Evolutionary conservation across 192 early-diverging fungal species (phyloP), one percentile per base, ranked within the genome.

Genomic region (Coemansia sp.): DNA sequence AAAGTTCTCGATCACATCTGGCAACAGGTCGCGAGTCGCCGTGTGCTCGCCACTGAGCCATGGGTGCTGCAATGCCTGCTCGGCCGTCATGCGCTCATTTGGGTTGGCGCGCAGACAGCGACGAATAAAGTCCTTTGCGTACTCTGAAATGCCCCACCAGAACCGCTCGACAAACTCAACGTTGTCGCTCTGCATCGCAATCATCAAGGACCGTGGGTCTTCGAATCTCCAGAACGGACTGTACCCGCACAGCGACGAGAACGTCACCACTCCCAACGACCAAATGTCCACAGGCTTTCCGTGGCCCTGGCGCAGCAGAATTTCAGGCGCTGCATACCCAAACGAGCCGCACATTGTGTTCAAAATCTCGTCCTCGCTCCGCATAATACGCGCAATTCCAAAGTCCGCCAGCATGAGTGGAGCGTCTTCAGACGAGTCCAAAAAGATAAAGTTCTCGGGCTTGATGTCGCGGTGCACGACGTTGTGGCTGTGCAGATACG

Each of bases 231-330:
- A 79, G 74, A 88, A 92, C 23, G 92, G 92, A 22, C 85, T 83
- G 78, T 93, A 93, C 29, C 92, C 92, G 66, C 90, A 93, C 8
- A 93, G 78, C 83, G 94, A 74, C 29, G 92, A 90, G 69, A 92
- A 96, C 32, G 94, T 89, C 57, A 98, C 90, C 14, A 96, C 86
- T 60, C 95, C 95, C 59, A 96, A 88, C 7, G 90, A 91, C 94
- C 94, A 98, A 67, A 98, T 83, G 73, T 98, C 95, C 2, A 98
- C 94, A 18, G 91, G 74, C 73, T 93, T 92, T 32, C 93, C 90
- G 74, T 98, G 91, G 6, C 90, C 89, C 54, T 85, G 82, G 58
- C 90, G 86, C 57, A 86, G 73, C n/a, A 95, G 73, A 20, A 98
- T 87, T 79, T 98, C 95, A 18, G 89, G 90, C 12, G 90, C 90